These are phyloP conservation scores for Ustilago curta DNA, from an alignment of 1,284 basidiomycete species.

Conservation along the genomic window DNA sequence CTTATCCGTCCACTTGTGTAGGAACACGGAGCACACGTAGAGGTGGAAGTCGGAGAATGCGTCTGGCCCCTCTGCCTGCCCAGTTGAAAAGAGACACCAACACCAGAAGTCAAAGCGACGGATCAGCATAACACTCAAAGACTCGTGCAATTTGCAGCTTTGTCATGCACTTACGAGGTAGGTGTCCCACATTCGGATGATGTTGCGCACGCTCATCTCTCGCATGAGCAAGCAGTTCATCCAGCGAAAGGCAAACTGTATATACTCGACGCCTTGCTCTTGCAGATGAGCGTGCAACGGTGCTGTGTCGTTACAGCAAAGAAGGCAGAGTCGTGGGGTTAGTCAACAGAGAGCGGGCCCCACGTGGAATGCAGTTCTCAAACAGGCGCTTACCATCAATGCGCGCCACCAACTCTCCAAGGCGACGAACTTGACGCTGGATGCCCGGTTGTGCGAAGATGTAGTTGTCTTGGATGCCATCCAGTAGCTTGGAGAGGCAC, in stretches of 20 bases:
- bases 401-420: conserved; percentile 63
- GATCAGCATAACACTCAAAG: not conserved
- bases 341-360: not conserved
- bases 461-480: conserved; percentile 69
- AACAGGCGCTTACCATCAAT: conserved; percentile 56
- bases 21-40: conserved; percentile 67
- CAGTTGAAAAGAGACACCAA: not conserved
- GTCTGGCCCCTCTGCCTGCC: conserved; percentile 65
- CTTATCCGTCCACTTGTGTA: conserved; percentile 65
- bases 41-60: conserved; percentile 68
- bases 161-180: conserved; percentile 55
- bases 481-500: conserved; percentile 67
- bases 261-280: conserved; percentile 67
- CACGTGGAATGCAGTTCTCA: no score
- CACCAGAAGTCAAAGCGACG: not conserved
- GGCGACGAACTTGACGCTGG: conserved; percentile 62
- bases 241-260: conserved; percentile 69
- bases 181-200: conserved; percentile 69
- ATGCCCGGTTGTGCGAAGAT: conserved; percentile 68
- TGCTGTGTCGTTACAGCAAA: conserved; percentile 25
- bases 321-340: no score
- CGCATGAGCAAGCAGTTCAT: conserved; percentile 70
- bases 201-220: conserved; percentile 69
- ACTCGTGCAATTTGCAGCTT: not conserved
- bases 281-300: conserved; percentile 65